Evolutionary conservation across 1,284 basidiomycete species (phyloP), one percentile per base, ranked within the genome.

Genomic region (Ustilago bromivora): DNA sequence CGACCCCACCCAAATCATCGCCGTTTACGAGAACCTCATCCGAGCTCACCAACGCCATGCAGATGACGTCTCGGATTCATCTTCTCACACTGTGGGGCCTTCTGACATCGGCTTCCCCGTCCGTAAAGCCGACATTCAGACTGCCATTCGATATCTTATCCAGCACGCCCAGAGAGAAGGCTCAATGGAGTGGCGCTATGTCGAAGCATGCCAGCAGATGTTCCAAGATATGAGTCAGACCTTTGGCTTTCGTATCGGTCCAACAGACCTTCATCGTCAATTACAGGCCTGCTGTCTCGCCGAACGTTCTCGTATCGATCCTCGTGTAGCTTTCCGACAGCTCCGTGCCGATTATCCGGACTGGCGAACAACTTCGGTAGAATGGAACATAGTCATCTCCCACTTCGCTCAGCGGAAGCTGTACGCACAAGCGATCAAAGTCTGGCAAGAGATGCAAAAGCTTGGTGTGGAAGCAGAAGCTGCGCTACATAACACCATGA

Each of bases 371-470:
- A 62, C 56, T 13, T 61, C 64, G 28, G 61, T 71, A 49, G 73
- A 78, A 15, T 78, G 71, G 70, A 70, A 68, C 40, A 60, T 78
- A 66, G 60, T 77, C 57, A 64, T 76, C 60, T 54, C 54, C 28
- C n/a, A 52, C 17, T 53, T 76, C 13, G 62, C 47, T 7, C 12
- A 41, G 41, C 60, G 60, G 17, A 23, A 46, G 12, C 19, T 54
- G 7, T 64, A 65, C 52, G 41, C 31, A 1, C 57, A 55, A 6
- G 76, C 73, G 1, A 41, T 56, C 23, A 32, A 66, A 43, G 32
- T 73, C 8, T 78, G 64, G 61, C 12, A 61, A 0, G 64, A 71
- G 10, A 70, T 76, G 70, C 36, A 47, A 3, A 19, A 46, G 0
- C 3, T 23, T 1, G 58, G 65, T 34, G 61, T 72, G 4, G n/a